Evolutionary conservation across 2,329 filamentous ascomycete species (phyloP).

Genomic region (Amauroascus verrucosus): DNA sequence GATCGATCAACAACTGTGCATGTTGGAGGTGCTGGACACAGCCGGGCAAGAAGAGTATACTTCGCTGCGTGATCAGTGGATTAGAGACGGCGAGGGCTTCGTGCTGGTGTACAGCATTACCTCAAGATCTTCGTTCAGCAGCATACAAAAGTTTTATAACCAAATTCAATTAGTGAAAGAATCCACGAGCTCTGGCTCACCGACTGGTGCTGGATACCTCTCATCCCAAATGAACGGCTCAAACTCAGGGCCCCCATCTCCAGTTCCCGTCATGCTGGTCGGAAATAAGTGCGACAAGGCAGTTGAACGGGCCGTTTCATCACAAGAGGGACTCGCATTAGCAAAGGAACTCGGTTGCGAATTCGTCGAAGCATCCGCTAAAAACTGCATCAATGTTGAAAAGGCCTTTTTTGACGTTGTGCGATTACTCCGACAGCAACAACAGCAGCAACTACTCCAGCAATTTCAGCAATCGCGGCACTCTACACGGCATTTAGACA

Average conservation of each 20-base stretch:
- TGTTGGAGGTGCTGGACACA: conserved; percentile 92
- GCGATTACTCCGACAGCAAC: conserved; percentile 73
- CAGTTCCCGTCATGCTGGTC: conserved; percentile 89
- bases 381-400: conserved; percentile 97
- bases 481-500: conserved; percentile 26
- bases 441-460: conserved; percentile 44
- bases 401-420: conserved; percentile 99
- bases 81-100: conserved; percentile 93
- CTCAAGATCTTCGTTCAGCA: conserved; percentile 84
- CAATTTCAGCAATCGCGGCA: conserved; percentile 20
- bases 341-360: conserved; percentile 89
- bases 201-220: conserved; percentile 41
- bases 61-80: conserved; percentile 93
- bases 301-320: conserved; percentile 90
- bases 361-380: conserved; percentile 92
- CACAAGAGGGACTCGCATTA: conserved; percentile 85
- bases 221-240: conserved; percentile 42
- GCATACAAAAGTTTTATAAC: conserved; percentile 91
- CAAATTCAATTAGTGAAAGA: conserved; percentile 98
- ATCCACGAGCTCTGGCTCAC: conserved; percentile 51
- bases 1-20: conserved; percentile 79
- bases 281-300: conserved; percentile 97
- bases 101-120: conserved; percentile 98
- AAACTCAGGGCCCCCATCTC: conserved; percentile 40
- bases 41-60: conserved; percentile 98